Evolutionary conservation across 371 early-diverging fungal species (phyloP).

Genomic region (Syncephalastrum monosporum): DNA sequence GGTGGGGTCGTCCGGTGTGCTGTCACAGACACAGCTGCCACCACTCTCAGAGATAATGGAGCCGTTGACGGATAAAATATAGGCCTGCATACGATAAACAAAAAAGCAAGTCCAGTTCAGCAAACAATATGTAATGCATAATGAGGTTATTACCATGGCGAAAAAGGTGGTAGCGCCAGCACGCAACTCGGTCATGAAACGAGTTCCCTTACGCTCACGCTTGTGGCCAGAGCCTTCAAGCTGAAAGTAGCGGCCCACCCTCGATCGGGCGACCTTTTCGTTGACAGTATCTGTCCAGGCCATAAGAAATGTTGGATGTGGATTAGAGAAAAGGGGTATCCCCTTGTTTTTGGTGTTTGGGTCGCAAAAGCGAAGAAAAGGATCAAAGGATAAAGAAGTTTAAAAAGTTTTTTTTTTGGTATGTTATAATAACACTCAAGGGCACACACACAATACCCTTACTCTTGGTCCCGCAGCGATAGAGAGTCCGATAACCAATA

Average conservation of each 20-base stretch:
- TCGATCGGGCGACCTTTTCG: slow-evolving; percentile 48
- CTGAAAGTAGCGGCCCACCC: slow-evolving; percentile 60
- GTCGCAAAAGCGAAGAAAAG: too few species aligned
- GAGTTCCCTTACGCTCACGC: slow-evolving; percentile 54
- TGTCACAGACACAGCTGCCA: slow-evolving; percentile 68
- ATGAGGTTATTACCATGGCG: slow-evolving; percentile 46
- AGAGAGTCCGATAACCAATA: too few species aligned
- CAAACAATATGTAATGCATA: background rate
- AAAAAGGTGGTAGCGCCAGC: slow-evolving; percentile 72
- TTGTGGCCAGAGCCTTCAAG: slow-evolving; percentile 61
- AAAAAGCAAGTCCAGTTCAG: background rate
- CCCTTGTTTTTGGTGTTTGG: too few species aligned
- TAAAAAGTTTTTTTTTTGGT: too few species aligned
- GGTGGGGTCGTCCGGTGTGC: slow-evolving; percentile 40
- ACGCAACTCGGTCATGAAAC: slow-evolving; percentile 65
- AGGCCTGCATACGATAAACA: slow-evolving; percentile 13
- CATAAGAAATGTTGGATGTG: slow-evolving; percentile 2
- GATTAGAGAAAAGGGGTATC: too few species aligned
- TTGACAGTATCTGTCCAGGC: slow-evolving; percentile 46
- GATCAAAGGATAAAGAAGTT: too few species aligned
- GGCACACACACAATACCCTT: too few species aligned
- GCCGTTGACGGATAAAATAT: slow-evolving; percentile 64
- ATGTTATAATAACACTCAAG: too few species aligned
- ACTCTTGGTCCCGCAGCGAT: too few species aligned
- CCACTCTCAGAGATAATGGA: slow-evolving; percentile 75